A percentile compares a stretch with the other conserved stretches of the same genome.
Conservation (phyloP, 306 rosid species). For the Cicer chorassanicum region DNA sequence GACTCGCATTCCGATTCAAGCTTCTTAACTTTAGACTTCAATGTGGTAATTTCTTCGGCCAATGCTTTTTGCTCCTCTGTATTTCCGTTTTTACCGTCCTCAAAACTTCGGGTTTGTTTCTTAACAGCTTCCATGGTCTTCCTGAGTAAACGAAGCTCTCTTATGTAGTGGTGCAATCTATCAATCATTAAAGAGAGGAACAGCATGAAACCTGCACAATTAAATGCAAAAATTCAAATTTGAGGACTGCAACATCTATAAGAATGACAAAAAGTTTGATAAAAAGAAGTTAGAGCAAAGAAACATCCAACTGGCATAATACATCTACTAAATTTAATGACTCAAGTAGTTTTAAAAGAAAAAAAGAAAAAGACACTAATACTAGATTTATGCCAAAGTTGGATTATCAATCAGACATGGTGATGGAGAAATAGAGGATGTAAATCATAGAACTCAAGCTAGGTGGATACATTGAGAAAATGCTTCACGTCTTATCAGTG, state of each 20-base stretch:
- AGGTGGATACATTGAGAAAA: constrained; percentile 8
- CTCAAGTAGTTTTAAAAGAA: not conserved
- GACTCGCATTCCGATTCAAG: constrained; percentile 70
- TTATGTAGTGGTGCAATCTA: constrained; percentile 85
- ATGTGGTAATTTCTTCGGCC: constrained; percentile 59
- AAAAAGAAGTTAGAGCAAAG: not conserved
- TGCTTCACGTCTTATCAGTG: constrained; percentile 7
- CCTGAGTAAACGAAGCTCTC: constrained; percentile 87
- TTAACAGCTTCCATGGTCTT: constrained; percentile 89
- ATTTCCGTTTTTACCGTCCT: constrained; percentile 63
- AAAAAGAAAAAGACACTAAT: not conserved
- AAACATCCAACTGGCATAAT: constrained; percentile 11
- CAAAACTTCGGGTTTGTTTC: constrained; percentile 78
- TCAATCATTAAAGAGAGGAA: constrained; percentile 89
- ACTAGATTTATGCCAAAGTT: constrained; percentile 3
- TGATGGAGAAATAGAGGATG: not conserved
- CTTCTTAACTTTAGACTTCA: constrained; percentile 59
- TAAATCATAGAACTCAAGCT: constrained; percentile 5
- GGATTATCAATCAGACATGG: not conserved
- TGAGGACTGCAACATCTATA: constrained; percentile 22
- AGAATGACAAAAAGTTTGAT: not conserved
- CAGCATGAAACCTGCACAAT: constrained; percentile 74
- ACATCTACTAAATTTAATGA: constrained; percentile 1
- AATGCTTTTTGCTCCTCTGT: constrained; percentile 62
- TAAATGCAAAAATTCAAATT: constrained; percentile 31